Evolutionary conservation across 140 eudicot species (phyloP).

Genomic region (Oenanthe javanica): DNA sequence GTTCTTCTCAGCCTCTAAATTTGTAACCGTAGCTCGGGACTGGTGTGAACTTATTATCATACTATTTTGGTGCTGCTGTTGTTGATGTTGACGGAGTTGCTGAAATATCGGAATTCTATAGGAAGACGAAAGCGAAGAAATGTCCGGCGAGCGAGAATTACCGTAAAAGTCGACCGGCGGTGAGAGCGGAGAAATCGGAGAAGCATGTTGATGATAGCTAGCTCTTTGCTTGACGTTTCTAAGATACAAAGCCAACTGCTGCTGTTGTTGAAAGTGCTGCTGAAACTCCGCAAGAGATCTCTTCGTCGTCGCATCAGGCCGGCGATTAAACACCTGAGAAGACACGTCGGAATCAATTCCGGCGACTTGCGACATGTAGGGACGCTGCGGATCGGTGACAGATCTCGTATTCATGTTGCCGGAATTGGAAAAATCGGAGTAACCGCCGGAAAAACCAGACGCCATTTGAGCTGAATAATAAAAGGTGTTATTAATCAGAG

Average conservation of each 20-base stretch:
- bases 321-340: constrained; percentile 35
- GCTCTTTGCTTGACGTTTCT: constrained; percentile 62
- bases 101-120: constrained; percentile 48
- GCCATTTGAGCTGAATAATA: constrained; percentile 31
- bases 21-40: constrained; percentile 16
- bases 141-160: constrained; percentile 34
- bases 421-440: constrained; percentile 34
- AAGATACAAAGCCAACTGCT: constrained; percentile 31
- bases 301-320: constrained; percentile 50
- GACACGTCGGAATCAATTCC: constrained; percentile 45
- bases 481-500: neutral
- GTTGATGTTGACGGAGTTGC: constrained; percentile 26
- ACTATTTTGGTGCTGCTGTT: constrained; percentile 1
- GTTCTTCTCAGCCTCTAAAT: constrained; percentile 36
- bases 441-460: constrained; percentile 56
- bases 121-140: constrained; percentile 34
- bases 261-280: constrained; percentile 43
- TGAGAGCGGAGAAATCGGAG: constrained; percentile 53
- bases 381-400: constrained; percentile 19
- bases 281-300: constrained; percentile 70
- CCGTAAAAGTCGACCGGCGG: constrained; percentile 44
- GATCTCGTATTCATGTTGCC: constrained; percentile 40
- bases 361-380: constrained; percentile 44
- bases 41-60: neutral
- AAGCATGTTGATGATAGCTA: constrained; percentile 45